Conservation (phyloP, 495 filamentous ascomycete genomes). For the Penicillium fimorum region DNA sequence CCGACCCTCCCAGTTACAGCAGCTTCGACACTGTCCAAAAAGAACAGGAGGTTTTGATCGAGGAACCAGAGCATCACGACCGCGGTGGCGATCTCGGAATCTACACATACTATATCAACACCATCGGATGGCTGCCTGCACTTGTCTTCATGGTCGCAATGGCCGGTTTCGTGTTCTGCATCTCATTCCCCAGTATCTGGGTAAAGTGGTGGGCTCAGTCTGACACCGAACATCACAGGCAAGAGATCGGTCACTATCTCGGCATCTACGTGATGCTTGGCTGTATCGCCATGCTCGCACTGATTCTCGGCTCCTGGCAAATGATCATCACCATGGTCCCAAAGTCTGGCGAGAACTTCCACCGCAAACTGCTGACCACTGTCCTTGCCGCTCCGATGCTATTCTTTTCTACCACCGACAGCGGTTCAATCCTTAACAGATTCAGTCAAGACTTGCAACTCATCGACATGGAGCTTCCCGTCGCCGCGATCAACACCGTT, state of each 20-base stretch:
- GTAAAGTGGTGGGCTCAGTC: conserved; percentile 53
- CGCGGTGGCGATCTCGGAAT: conserved; percentile 53
- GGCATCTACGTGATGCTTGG: conserved; percentile 57
- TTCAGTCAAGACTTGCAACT: conserved; percentile 63
- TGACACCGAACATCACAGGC: conserved; percentile 41
- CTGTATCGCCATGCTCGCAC: conserved; percentile 39
- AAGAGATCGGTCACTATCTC: conserved; percentile 49
- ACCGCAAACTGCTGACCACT: conserved; percentile 47
- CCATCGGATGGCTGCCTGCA: conserved; percentile 49
- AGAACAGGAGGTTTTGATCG: conserved; percentile 17
- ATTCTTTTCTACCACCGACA: conserved; percentile 49
- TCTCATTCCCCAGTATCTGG: conserved; percentile 53
- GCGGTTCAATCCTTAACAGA: conserved; percentile 47
- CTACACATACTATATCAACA: conserved; percentile 58
- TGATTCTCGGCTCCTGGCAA: conserved; percentile 50
- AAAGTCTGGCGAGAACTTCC: conserved; percentile 50
- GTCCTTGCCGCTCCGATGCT: conserved; percentile 49
- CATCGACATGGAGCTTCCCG: conserved; percentile 56
- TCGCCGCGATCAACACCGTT: conserved; percentile 49
- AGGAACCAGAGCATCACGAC: conserved; percentile 33
- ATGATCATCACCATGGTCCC: conserved; percentile 56
- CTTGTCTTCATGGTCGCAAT: conserved; percentile 44
- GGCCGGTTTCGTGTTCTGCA: conserved; percentile 44
- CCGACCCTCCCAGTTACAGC: conserved; percentile 20
- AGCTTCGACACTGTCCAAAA: conserved; percentile 24